Evolutionary conservation across 2,329 filamentous ascomycete genomes (phyloP), one percentile per base, ranked within the genome.

Genomic region (Aspergillus sclerotialis): DNA sequence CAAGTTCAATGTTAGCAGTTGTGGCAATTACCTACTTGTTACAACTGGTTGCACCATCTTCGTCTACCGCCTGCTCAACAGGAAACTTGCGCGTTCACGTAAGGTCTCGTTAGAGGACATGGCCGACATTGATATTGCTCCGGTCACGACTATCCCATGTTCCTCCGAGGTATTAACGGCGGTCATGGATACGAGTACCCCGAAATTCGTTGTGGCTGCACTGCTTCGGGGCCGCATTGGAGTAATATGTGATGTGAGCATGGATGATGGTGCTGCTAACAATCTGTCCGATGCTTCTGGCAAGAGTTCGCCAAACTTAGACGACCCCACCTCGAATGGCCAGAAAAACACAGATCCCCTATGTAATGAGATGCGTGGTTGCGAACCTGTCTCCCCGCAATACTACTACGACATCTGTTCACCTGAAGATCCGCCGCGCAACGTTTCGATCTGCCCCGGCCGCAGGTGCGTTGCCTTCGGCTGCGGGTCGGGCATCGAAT

Each of bases 401-500:
- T 65, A 60, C 47, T 72, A 69, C 48, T 63, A 68, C 26, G 65
- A 73, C 40, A 49, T 83, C 26, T 80, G 78, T 48, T 75, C 71
- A 2, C 58, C 70, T 24, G 72, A 81, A 34, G 76, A 82, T 42
- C 74, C 74, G 11, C 79, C 80, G 9, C 70, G 74, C n/a, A 80
- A 75, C 25, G 70, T 82, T 7, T 73, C 78, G 1, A 73, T 83
- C 21, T 81, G 75, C 44, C 78, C 78, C n/a, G 73, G 78, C 37
- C 68, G 75, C 29, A 69, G 70, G 32, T 81, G 76, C 44, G 73
- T 81, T 21, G 78, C 77, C 7, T 83, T 82, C 60, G 79, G 79
- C 10, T 80, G 75, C 42, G 69, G 70, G 9, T 65, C 70, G 6
- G 75, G 78, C 1, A 74, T 82, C 33, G 78, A 82, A 48, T 60